Conservation (phyloP, 2,329 filamentous ascomycete genomes). For the Zarea fungicola region DNA sequence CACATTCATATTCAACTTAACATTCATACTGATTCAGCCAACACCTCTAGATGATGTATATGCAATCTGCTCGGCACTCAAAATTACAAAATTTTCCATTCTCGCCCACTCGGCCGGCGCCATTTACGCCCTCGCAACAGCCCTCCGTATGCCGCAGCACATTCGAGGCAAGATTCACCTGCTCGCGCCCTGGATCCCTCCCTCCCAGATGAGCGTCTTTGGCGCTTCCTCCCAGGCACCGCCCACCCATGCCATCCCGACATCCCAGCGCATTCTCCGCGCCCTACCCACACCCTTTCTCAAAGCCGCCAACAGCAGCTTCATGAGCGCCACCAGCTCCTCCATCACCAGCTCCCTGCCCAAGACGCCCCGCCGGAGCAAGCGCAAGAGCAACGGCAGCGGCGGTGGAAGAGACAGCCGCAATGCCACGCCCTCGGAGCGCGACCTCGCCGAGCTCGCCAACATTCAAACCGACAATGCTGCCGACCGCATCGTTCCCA, state of each 20-base stretch:
- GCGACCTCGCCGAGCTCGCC: conserved; percentile 39
- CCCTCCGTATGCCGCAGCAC: conserved; percentile 90
- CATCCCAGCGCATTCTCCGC: conserved; percentile 84
- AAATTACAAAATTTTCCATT: conserved; percentile 93
- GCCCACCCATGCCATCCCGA: conserved; percentile 80
- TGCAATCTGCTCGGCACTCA: conserved; percentile 84
- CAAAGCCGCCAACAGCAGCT: conserved; percentile 90
- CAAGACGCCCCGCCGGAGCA: conserved; percentile 55
- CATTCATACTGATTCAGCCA: conserved; percentile 18
- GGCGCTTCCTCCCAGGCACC: conserved; percentile 69
- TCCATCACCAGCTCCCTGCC: conserved; percentile 76
- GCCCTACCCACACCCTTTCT: conserved; percentile 85
- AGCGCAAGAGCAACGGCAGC: conserved; percentile 50
- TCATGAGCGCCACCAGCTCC: conserved; percentile 87
- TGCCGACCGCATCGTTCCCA: conserved; percentile 18
- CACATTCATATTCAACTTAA: conserved; percentile 15
- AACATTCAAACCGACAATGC: conserved; percentile 18
- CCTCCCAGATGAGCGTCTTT: conserved; percentile 82
- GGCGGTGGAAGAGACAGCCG: conserved; percentile 34
- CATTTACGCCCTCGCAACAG: conserved; percentile 95
- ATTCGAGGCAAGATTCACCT: conserved; percentile 92
- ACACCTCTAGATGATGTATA: conserved; percentile 66
- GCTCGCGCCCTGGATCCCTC: conserved; percentile 93
- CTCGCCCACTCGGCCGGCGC: conserved; percentile 93
- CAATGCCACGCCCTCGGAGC: conserved; percentile 38